A percentile compares a stretch with the other conserved stretches of the same genome.
Conservation (phyloP, 331 rosid genomes). For the Malus hybrid region DNA sequence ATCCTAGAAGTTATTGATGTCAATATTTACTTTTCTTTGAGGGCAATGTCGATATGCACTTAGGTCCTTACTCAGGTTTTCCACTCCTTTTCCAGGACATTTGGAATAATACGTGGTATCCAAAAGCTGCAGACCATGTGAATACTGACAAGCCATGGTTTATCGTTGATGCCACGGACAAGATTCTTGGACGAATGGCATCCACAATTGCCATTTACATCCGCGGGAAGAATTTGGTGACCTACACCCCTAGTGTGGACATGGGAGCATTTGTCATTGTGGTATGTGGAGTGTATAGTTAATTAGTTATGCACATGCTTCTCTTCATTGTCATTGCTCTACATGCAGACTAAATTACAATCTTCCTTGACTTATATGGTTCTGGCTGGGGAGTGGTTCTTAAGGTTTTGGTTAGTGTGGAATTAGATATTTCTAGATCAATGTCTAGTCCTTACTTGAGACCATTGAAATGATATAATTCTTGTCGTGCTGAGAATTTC, state of each 20-base stretch:
- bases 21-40: background rate
- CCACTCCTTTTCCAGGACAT: conserved; percentile 44
- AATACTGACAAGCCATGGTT: conserved; percentile 80
- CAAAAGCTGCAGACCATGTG: conserved; percentile 87
- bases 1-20: background rate
- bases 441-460: background rate
- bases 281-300: conserved; percentile 38
- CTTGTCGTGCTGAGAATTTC: background rate
- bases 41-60: no score
- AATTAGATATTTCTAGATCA: background rate
- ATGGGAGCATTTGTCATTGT: conserved; percentile 94
- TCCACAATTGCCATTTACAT: conserved; percentile 80
- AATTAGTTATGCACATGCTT: background rate
- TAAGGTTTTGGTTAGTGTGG: background rate
- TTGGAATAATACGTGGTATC: conserved; percentile 89
- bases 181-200: conserved; percentile 86
- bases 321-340: background rate
- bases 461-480: background rate
- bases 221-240: conserved; percentile 68
- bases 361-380: background rate
- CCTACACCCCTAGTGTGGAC: conserved; percentile 89
- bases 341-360: background rate
- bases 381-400: background rate
- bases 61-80: background rate
- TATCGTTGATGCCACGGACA: conserved; percentile 79